Base-by-base conservation (phyloP, 176 grass and related monocot genomes). In the Metroxylon sagu region DNA sequence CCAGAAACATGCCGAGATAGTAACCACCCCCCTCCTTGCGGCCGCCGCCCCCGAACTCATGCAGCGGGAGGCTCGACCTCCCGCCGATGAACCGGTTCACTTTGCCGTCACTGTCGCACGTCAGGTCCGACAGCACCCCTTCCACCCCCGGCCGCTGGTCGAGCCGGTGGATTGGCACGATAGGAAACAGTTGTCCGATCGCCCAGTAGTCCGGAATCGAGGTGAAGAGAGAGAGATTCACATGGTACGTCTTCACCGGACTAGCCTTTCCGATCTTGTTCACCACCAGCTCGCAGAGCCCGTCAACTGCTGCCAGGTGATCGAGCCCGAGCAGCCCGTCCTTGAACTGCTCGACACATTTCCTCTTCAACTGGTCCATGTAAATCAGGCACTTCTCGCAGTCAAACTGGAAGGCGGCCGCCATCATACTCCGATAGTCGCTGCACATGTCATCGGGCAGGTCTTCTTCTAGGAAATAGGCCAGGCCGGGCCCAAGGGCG, bases 181-280 rank as follows among this genome's bases (percentile, higher is more conserved):
- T 64, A 16, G 61, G 61, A 18, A 64, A 64, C 19, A 64, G 39
- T 18, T 64, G 61, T 10, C 61, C 61, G 12, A 64, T 64, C 12
- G 61, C 61, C 61, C 61, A 64, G 61, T 49, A 64, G 49, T 64
- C 61, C 2, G 61, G 61, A 17, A 64, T 64, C 16, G 61, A 64
- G 19, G 61, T 64, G 35, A 64, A 64, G 12, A 64, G 4, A 19
- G 61, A 64, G 4, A 64, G 35, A 15, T 64, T 64, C 39, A 64
- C 39, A 50, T 49, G 61, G 31, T 26, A 49, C 49, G 39, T 64
- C 39, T 64, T 64, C 39, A 64, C 61, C 31, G 43, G 43, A 50
- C 50, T 43, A 5, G 5, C 35, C 17, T 25, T 17, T 0, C 19
- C 61, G 16, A 64, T 23, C 43, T 26, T 18, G 18, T 64, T 64